phyloP scores from a whole-genome alignment of 352 stramenopile species.

The Pythium brassicae region DNA sequence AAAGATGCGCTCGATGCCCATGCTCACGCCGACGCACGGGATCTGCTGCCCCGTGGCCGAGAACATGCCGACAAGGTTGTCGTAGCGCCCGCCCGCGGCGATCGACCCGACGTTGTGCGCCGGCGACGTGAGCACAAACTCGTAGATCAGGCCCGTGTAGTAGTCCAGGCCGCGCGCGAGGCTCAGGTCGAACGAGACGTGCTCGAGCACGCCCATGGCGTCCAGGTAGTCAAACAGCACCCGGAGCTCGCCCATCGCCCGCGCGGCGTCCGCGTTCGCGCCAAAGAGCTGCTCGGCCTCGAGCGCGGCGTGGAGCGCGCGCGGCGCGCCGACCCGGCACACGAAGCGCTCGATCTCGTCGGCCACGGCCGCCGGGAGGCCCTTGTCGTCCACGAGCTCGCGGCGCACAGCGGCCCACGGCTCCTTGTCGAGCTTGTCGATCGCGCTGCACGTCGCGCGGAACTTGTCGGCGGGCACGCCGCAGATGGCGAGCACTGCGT shows the following conservation, averaged over 20 bases:
- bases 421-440: conserved; percentile 99
- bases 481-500: conserved; percentile 97
- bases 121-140: conserved; percentile 92
- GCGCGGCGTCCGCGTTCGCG: conserved; percentile 77
- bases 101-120: conserved; percentile 96
- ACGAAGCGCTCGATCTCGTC: conserved; percentile 96
- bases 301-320: conserved; percentile 79
- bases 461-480: conserved; percentile 97
- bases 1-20: conserved; percentile 99
- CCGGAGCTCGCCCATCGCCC: conserved; percentile 90
- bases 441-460: conserved; percentile 96
- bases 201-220: conserved; percentile 94
- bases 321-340: conserved; percentile 82
- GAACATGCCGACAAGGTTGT: conserved; percentile 99
- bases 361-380: conserved; percentile 84
- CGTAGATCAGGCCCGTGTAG: conserved; percentile 99
- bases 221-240: conserved; percentile 98
- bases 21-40: conserved; percentile 97
- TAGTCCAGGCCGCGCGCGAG: conserved; percentile 98
- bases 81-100: conserved; percentile 96
- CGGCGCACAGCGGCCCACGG: conserved; percentile 85
- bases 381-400: conserved; percentile 98
- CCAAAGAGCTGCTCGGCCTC: conserved; percentile 86
- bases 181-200: conserved; percentile 96
- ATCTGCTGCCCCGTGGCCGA: conserved; percentile 93